Conservation (phyloP, 257 asterid species). For the Solanum pennellii region DNA sequence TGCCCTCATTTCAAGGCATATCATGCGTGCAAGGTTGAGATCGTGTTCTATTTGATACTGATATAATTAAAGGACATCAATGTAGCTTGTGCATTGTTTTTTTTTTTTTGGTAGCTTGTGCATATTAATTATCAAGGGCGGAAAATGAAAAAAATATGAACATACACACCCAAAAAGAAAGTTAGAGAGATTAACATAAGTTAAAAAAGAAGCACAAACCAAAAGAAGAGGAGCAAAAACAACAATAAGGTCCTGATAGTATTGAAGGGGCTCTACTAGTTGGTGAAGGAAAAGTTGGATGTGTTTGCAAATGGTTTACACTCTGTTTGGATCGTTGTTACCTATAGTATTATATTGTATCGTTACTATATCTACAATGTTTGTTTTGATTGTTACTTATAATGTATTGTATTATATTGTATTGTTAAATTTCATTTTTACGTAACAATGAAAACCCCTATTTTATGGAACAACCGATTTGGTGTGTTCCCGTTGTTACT, state of each 20-base stretch:
- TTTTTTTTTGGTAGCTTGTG: not conserved
- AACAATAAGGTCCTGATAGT: not conserved
- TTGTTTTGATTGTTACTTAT: too few species aligned
- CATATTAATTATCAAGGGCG: not conserved
- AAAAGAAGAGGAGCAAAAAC: not conserved
- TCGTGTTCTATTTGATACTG: not conserved
- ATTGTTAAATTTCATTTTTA: too few species aligned
- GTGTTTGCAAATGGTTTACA: not conserved
- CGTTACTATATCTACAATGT: too few species aligned
- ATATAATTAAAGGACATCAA: not conserved
- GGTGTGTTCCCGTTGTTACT: too few species aligned
- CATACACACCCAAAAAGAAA: not conserved
- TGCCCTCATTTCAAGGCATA: not conserved
- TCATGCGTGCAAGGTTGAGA: not conserved
- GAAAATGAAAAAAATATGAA: not conserved
- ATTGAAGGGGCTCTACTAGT: not conserved
- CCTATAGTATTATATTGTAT: too few species aligned
- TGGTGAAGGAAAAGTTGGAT: not conserved
- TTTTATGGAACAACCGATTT: too few species aligned
- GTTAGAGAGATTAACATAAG: not conserved
- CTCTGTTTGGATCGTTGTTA: too few species aligned
- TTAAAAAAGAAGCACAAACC: not conserved
- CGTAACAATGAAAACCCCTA: too few species aligned
- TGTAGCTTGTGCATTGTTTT: not conserved
- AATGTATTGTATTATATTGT: too few species aligned